Percentiles rank a stretch among this genome's conserved stretches.
phyloP scores from a whole-genome alignment of 2,329 filamentous ascomycete genomes.

The Keithomyces neogunnii region DNA sequence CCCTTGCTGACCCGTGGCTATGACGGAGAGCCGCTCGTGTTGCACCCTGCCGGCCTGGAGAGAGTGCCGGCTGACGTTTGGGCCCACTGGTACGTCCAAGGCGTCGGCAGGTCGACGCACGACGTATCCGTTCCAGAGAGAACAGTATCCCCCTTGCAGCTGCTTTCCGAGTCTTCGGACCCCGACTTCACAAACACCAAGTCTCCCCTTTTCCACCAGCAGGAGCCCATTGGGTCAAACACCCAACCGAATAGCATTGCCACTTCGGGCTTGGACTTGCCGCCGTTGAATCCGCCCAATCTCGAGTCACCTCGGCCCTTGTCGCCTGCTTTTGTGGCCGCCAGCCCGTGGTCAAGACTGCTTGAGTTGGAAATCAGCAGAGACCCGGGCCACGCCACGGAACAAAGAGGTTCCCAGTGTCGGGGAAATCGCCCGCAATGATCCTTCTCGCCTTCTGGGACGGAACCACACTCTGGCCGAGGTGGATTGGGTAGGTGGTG shows the following conservation, averaged over 20 bases:
- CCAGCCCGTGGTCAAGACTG: background rate
- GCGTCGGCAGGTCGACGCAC: background rate
- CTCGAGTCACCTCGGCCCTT: background rate
- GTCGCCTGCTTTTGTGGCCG: background rate
- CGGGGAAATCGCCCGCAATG: too few species aligned
- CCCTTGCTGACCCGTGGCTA: background rate
- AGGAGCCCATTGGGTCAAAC: background rate
- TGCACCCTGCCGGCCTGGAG: background rate
- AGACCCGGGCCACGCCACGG: too few species aligned
- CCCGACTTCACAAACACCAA: background rate
- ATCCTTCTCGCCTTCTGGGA: too few species aligned
- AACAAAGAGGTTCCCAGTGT: too few species aligned
- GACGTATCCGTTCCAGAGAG: background rate
- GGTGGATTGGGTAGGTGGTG: too few species aligned
- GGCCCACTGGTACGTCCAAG: background rate
- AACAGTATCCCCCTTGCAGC: background rate
- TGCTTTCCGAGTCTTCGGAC: background rate
- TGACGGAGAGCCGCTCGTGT: background rate
- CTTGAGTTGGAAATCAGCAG: too few species aligned
- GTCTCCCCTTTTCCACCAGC: background rate
- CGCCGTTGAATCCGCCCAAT: background rate
- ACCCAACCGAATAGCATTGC: background rate
- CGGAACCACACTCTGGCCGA: too few species aligned
- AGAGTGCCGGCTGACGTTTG: background rate
- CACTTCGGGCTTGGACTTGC: background rate